Conservation (phyloP, 2,329 filamentous ascomycete species). For the Rhinocladiella similis region DNA sequence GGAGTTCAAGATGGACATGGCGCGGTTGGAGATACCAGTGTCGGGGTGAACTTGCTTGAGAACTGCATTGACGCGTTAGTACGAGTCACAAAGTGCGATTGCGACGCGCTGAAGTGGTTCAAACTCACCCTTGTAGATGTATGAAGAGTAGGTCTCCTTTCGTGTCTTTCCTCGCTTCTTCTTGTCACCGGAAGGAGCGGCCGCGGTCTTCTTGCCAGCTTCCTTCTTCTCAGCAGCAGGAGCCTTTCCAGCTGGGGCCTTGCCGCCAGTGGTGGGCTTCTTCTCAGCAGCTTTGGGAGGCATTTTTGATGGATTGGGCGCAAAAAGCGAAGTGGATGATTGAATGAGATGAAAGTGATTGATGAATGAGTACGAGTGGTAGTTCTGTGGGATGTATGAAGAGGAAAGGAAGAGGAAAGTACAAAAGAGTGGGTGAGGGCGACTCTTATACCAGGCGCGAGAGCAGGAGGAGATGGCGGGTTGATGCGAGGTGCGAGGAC, state of each 20-base stretch:
- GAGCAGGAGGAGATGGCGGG: constrained; percentile 38
- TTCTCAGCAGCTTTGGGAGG: constrained; percentile 97
- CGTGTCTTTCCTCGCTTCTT: constrained; percentile 99
- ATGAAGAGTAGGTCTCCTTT: constrained; percentile 99
- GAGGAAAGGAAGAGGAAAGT: constrained; percentile 33
- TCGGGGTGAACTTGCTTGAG: constrained; percentile 99
- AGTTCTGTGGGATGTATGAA: constrained; percentile 37
- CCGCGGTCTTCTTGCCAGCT: constrained; percentile 94
- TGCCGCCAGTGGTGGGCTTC: constrained; percentile 91
- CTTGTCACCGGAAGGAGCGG: constrained; percentile 90
- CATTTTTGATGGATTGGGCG: constrained; percentile 65
- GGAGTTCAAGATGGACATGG: constrained; percentile 99
- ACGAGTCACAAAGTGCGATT: constrained; percentile 19
- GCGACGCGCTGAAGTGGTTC: constrained; percentile 23
- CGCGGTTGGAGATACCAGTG: constrained; percentile 99
- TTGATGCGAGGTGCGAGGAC: constrained; percentile 43
- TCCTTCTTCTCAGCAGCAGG: constrained; percentile 98
- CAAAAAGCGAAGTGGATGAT: constrained; percentile 26
- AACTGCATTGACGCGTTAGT: constrained; percentile 60
- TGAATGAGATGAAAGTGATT: constrained; percentile 27
- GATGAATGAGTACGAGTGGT: constrained; percentile 30
- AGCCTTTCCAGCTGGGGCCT: constrained; percentile 76
- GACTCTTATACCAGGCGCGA: constrained; percentile 47
- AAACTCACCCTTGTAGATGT: constrained; percentile 97
- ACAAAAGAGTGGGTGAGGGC: constrained; percentile 42